phyloP scores from a whole-genome alignment of 2,329 filamentous ascomycete genomes.

The Colletotrichum sp. region DNA sequence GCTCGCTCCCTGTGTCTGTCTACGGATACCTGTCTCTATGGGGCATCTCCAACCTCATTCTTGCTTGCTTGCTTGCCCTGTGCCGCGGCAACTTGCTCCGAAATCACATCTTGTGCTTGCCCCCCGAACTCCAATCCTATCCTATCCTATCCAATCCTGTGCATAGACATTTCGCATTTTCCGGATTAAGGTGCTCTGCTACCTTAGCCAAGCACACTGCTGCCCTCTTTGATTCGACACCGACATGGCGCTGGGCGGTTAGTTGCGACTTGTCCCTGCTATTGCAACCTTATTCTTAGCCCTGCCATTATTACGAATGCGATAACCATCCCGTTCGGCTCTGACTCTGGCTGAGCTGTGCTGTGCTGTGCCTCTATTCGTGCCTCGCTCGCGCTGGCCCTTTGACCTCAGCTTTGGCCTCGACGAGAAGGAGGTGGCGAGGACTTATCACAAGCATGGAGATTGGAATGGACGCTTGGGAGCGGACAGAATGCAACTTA shows the following conservation, averaged over 20 bases:
- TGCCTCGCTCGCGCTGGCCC: background rate
- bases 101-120: background rate
- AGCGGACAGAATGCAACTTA: background rate
- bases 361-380: background rate
- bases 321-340: background rate
- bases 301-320: background rate
- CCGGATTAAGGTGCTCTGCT: background rate
- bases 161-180: background rate
- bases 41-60: background rate
- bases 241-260: background rate
- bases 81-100: background rate
- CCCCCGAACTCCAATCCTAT: background rate
- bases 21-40: background rate
- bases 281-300: slow-evolving; percentile 18
- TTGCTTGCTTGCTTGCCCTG: background rate
- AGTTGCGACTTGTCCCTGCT: background rate
- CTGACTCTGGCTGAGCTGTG: background rate
- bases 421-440: background rate
- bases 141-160: background rate
- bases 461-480: background rate
- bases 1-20: background rate
- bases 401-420: background rate
- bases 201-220: background rate
- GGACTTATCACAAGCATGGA: background rate
- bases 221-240: background rate